Evolutionary conservation across 2,329 filamentous ascomycete genomes (phyloP).

Genomic region (Setomelanomma holmii): DNA sequence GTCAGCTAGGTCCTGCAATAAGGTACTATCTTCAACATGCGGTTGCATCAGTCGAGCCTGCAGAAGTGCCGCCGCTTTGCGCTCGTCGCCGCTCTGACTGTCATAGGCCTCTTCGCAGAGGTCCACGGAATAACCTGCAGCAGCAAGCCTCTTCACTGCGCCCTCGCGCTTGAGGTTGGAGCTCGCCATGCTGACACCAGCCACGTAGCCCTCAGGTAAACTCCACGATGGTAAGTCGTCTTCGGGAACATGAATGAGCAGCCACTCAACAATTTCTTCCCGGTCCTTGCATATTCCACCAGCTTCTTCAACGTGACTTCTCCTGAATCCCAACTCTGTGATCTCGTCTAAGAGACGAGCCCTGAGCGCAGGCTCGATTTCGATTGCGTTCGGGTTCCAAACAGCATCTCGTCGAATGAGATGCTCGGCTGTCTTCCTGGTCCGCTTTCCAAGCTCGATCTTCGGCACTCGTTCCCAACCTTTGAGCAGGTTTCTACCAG

Average conservation of each 20-base stretch:
- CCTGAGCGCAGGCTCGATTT: conserved; percentile 66
- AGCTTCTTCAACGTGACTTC: conserved; percentile 88
- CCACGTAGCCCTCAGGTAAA: conserved; percentile 88
- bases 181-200: conserved; percentile 85
- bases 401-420: conserved; percentile 78
- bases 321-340: conserved; percentile 81
- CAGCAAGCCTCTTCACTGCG: conserved; percentile 79
- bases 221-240: conserved; percentile 95
- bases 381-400: conserved; percentile 84
- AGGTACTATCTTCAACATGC: conserved; percentile 35
- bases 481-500: conserved; percentile 61
- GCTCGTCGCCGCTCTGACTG: conserved; percentile 73
- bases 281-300: conserved; percentile 85
- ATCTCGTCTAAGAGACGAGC: conserved; percentile 74
- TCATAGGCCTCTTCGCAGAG: conserved; percentile 82
- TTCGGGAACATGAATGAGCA: conserved; percentile 95
- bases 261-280: conserved; percentile 93
- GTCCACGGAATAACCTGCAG: conserved; percentile 84
- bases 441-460: conserved; percentile 88
- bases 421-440: conserved; percentile 78
- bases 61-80: conserved; percentile 77
- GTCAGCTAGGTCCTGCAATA: conserved; percentile 42
- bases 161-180: conserved; percentile 82
- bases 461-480: conserved; percentile 87
- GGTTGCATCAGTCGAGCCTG: conserved; percentile 70